Percentiles rank a stretch among this genome's conserved stretches.
These are phyloP conservation scores for Trichoderma erinaceum DNA, from an alignment of 495 filamentous ascomycete species.

Conservation along the genomic window DNA sequence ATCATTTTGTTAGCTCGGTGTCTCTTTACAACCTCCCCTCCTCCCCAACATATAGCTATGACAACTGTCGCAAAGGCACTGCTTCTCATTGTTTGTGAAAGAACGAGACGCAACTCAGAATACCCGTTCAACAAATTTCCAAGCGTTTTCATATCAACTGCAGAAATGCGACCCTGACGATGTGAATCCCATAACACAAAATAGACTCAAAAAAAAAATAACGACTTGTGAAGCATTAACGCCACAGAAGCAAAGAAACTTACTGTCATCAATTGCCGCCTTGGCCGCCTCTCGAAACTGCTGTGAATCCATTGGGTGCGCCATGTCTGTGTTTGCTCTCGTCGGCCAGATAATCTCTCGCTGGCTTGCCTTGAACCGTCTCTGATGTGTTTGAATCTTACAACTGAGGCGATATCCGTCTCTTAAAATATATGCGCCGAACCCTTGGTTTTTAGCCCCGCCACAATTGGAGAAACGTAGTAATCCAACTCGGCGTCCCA, in stretches of 20 bases:
- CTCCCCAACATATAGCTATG: too few relatives aligned
- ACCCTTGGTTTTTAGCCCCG: not conserved
- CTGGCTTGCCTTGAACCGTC: not conserved
- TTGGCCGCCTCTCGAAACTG: slow-evolving; percentile 78
- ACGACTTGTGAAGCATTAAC: not conserved
- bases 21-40: not conserved
- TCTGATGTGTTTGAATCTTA: not conserved
- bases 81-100: too few relatives aligned
- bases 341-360: not conserved
- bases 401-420: not conserved
- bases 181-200: not conserved
- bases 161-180: slow-evolving; percentile 11
- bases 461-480: not conserved
- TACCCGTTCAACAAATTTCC: too few relatives aligned
- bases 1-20: slow-evolving; percentile 17
- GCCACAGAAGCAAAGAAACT: slow-evolving; percentile 25
- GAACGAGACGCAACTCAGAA: too few relatives aligned
- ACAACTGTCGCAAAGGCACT: too few relatives aligned
- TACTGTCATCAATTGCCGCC: slow-evolving; percentile 79
- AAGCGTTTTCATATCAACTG: not conserved
- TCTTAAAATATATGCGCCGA: not conserved
- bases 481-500: not conserved
- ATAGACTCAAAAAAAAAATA: not conserved
- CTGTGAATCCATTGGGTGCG: slow-evolving; percentile 63
- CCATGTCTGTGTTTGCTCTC: slow-evolving; percentile 1